Conservation (phyloP, 768 basidiomycete genomes). For the Coprinopsis strossmayeri region DNA sequence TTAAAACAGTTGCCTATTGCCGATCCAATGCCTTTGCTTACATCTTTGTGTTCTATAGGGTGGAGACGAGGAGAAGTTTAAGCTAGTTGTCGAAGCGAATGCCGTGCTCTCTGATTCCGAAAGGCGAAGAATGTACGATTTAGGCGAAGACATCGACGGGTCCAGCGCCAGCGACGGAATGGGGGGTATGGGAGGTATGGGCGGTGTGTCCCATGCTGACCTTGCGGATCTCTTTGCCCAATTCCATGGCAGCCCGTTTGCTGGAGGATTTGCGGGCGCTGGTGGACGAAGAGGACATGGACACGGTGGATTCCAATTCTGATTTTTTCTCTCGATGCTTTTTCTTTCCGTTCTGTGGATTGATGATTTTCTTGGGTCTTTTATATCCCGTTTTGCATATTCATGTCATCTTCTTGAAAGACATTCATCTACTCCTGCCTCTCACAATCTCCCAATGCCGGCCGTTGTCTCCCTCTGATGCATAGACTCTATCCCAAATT, state of each 20-base stretch:
- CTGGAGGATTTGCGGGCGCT: slow-evolving; percentile 23
- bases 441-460: no score
- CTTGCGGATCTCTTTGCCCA: slow-evolving; percentile 60
- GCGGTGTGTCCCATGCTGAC: slow-evolving; percentile 40
- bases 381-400: no score
- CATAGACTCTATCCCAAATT: no score
- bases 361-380: no score
- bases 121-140: slow-evolving; percentile 68
- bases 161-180: slow-evolving; percentile 38
- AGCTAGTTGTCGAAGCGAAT: slow-evolving; percentile 78
- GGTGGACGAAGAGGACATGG: slow-evolving; percentile 7
- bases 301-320: slow-evolving; percentile 6
- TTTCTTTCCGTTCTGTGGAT: not conserved
- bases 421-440: no score
- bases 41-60: slow-evolving; percentile 40
- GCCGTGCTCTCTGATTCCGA: slow-evolving; percentile 74
- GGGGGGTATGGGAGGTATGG: slow-evolving; percentile 39
- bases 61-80: slow-evolving; percentile 95
- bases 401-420: no score
- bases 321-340: not conserved
- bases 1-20: no score
- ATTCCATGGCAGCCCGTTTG: slow-evolving; percentile 42
- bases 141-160: slow-evolving; percentile 79
- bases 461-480: no score
- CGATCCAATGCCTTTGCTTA: slow-evolving; percentile 10